Base-by-base conservation (phyloP, 768 basidiomycete genomes). In the Coprinopsis cinerea region DNA sequence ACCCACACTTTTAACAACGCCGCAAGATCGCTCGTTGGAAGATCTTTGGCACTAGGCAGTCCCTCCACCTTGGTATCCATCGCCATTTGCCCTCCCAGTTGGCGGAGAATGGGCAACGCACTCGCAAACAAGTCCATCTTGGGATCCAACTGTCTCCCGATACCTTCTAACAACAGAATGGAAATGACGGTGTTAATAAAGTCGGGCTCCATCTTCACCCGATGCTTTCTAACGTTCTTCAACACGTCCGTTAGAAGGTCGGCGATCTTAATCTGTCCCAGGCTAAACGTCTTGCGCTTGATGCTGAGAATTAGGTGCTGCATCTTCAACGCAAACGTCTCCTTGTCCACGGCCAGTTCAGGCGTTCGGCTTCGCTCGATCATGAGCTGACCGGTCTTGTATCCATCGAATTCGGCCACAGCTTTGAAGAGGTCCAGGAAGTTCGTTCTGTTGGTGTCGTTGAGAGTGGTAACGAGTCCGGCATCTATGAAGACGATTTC, bases 131-230 rank as follows among this genome's bases (percentile, higher is more conserved):
- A 65, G 68, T 99, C 96, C 66, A 98, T 68, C 11, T 76, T 75
- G 1, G 96, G 94, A 67, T 99, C 93, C 55, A 99, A 64, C 69
- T 88, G 92, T 52, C 95, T 72, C 18, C 96, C 96, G 57, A 99
- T 97, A 1, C 96, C 96, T 67, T 99, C 96, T 47, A 99, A 71
- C 34, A 99, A 65, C 47, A 99, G 67, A 49, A 97, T 92, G 9
- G 89, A 90, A 52, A 99, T 87, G 52, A 99, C 92, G 0, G 96
- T 98, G 67, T 99, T 99, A 62, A 98, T 84, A 62, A 99, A 99
- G 65, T 98, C 96, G 13, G 86, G 92, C 69, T 99, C 95, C 84
- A 99, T 89, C 73, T 92, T 97, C 55, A 98, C 96, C 61, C 96
- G 95, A 65, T 97, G 94, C 56, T 79, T 75, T 51, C 93, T 74